Conservation (phyloP, 768 basidiomycete genomes). For the Epithele typhae region DNA sequence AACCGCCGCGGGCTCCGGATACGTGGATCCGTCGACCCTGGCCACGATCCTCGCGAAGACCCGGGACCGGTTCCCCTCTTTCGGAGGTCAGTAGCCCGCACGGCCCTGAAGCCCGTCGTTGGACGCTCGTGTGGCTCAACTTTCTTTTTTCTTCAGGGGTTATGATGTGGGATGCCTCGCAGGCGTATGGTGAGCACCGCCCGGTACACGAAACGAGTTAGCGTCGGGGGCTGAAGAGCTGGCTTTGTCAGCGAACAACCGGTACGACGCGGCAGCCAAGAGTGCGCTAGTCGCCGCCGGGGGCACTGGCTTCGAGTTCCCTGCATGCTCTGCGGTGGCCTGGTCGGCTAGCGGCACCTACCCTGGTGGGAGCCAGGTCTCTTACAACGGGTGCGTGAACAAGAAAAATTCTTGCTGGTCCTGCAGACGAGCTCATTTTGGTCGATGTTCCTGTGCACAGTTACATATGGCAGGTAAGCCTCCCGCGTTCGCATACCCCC, state of each 20-base stretch:
- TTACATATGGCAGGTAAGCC: conserved; percentile 59
- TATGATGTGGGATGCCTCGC: conserved; percentile 43
- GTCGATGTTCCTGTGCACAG: too few relatives aligned
- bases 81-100: conserved; percentile 27
- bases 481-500: background rate
- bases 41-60: conserved; percentile 29
- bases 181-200: conserved; percentile 34
- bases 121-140: too few relatives aligned
- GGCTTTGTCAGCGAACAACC: conserved; percentile 40
- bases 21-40: conserved; percentile 29
- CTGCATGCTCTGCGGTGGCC: conserved; percentile 53
- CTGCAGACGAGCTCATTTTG: too few relatives aligned
- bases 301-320: conserved; percentile 65
- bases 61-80: conserved; percentile 37
- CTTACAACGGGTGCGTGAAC: conserved; percentile 44
- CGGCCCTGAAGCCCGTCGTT: too few relatives aligned
- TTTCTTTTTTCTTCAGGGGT: conserved; percentile 19
- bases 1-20: conserved; percentile 39
- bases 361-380: conserved; percentile 45
- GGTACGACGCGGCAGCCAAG: conserved; percentile 60
- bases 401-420: background rate
- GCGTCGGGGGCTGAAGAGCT: background rate
- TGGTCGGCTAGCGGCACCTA: conserved; percentile 48
- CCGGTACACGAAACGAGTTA: too few relatives aligned
- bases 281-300: conserved; percentile 54